Base-by-base conservation (phyloP, 225 moss, liverwort and hornwort species). In the Neckera pumila region DNA sequence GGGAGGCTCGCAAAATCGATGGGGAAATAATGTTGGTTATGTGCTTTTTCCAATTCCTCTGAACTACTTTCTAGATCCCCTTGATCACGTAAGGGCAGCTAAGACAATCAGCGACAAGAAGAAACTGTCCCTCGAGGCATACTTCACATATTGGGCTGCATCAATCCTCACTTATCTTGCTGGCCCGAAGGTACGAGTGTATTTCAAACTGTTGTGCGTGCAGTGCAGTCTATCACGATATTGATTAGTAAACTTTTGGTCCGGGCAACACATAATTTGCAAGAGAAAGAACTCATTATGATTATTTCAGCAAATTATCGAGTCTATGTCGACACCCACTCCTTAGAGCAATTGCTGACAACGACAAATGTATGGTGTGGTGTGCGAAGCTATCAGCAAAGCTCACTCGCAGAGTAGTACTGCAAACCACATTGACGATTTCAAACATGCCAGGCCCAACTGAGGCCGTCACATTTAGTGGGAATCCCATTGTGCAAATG, bases 21-120 rank as follows among this genome's bases (percentile, higher is more conserved):
- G 97, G 97, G 97, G 97, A 73, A 97, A 97, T 89, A 92, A 96
- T 83, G 91, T 97, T 91, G 97, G 97, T 56, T 97, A 96, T 86
- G 84, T 96, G 89, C 89, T 97, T 45, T 54, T 95, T 84, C 89
- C 92, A 85, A 81, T 96, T 76, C 94, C 95, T 78, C 89, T 97
- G 90, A 94, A 93, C 63, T 77, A 61, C 76, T 88, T 90, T 53
- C 60, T 61, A n/a, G 93, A 94, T 87, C 90, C 96, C 45, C 89
- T 96, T 87, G 92, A 95, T 88, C 89, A 94, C 83, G 92, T 94
- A 71, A 90, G 90, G 45, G 87, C 69, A 82, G 92, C 90, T 11
- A 91, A 93, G 90, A 81, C 83, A 72, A 91, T 95, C 71, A 86
- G 94, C 82, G 89, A 88, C 62, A 89, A 90, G 47, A 47, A 47